These are phyloP conservation scores for Starmerella bombi DNA, from an alignment of 805 yeast species.

Conservation along the genomic window DNA sequence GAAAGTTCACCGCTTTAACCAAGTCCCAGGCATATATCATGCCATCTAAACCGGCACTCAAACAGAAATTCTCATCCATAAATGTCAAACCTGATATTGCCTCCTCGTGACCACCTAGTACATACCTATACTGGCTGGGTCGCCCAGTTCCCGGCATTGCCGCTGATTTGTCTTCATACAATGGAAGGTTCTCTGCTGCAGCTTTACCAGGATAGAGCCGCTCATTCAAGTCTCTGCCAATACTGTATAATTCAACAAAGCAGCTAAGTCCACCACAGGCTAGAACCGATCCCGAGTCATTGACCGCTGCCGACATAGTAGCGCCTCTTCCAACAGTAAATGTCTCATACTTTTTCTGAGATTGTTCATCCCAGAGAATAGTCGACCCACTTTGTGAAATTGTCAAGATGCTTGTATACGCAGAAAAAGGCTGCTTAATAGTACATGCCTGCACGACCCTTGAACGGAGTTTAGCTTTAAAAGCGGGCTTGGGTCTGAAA, in stretches of 20 bases:
- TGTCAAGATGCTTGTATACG: conserved; percentile 3
- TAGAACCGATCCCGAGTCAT: conserved; percentile 11
- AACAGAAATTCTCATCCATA: conserved; percentile 4
- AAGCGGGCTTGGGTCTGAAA: neutral
- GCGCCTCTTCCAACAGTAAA: conserved; percentile 14
- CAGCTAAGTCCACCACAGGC: conserved; percentile 20
- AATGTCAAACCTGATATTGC: conserved; percentile 14
- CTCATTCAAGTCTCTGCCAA: conserved; percentile 11
- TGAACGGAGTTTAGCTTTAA: neutral
- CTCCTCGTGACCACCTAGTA: conserved; percentile 13
- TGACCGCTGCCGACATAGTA: conserved; percentile 10
- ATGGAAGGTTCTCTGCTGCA: neutral
- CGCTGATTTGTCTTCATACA: neutral
- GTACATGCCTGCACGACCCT: conserved; percentile 1
- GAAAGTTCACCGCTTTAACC: conserved; percentile 73
- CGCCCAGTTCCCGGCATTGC: neutral
- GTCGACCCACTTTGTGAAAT: conserved; percentile 14
- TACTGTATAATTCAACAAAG: conserved; percentile 16
- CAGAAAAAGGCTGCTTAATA: conserved; percentile 2
- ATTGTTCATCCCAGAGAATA: conserved; percentile 14
- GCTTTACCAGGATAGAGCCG: neutral
- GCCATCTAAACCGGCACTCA: conserved; percentile 14
- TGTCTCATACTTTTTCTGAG: conserved; percentile 16
- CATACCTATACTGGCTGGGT: conserved; percentile 6
- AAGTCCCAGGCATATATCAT: conserved; percentile 63